Evolutionary conservation across 2,329 filamentous ascomycete genomes (phyloP).

Genomic region (Purpureocillium lavendulum): DNA sequence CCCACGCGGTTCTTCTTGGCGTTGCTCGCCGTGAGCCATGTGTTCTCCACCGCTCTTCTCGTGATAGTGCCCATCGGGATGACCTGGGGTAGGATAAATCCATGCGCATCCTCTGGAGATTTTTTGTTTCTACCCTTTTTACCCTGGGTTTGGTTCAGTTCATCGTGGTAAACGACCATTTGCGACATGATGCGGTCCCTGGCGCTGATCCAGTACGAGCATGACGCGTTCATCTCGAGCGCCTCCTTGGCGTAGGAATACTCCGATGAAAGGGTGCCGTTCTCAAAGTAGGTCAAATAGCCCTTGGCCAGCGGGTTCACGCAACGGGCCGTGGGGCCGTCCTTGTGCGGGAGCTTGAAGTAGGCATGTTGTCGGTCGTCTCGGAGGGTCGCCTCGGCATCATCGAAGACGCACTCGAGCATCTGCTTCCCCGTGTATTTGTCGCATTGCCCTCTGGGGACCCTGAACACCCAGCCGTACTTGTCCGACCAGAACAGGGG

Average conservation of each 20-base stretch:
- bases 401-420: constrained; percentile 70
- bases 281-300: constrained; percentile 86
- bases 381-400: constrained; percentile 55
- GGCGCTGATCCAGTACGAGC: constrained; percentile 98
- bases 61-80: constrained; percentile 99
- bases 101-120: constrained; percentile 26
- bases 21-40: constrained; percentile 96
- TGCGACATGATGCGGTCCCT: constrained; percentile 90
- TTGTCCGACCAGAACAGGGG: constrained; percentile 90
- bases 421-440: constrained; percentile 65
- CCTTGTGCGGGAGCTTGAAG: constrained; percentile 94
- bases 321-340: constrained; percentile 79
- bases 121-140: constrained; percentile 8
- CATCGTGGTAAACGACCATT: constrained; percentile 80
- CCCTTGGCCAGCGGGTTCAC: constrained; percentile 83
- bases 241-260: constrained; percentile 89
- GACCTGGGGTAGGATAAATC: constrained; percentile 88
- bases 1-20: constrained; percentile 94
- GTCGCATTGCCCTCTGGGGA: constrained; percentile 50
- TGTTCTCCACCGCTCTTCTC: constrained; percentile 88
- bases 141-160: constrained; percentile 26
- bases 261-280: constrained; percentile 77
- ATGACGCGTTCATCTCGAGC: constrained; percentile 96
- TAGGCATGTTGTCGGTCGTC: constrained; percentile 62
- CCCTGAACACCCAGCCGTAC: constrained; percentile 87